Evolutionary conservation across 2,329 filamentous ascomycete species (phyloP), one percentile per base, ranked within the genome.

Genomic region (Cladosporium velox): DNA sequence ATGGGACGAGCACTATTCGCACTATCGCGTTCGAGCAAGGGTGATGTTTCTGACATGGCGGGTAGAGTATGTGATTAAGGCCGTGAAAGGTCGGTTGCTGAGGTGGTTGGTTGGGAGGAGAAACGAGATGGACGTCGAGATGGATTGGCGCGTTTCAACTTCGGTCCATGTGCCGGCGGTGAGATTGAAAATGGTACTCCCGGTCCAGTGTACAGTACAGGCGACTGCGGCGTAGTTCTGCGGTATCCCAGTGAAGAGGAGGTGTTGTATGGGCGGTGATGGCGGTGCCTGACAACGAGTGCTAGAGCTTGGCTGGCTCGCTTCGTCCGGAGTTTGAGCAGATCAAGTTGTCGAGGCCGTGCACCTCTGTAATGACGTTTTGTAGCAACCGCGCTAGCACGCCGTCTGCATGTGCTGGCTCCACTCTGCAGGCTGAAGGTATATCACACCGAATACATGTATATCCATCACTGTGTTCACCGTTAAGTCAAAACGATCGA

Each of bases 41-140:
- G 61, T 26, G 61, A 64, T 57, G 61, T 64, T 57, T 64, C 61
- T n/a, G 61, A 64, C 61, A 64, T 64, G 51, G 15, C 35, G 34
- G n/a, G 7, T n/a, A 12, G 24, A 11, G 26, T 35, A 18, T 26
- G n/a, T 44, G 49, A 34, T 59, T 8, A 35, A 10, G 35, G 57
- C 24, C 28, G 54, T 41, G 55, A 38, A 14, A 35, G 34, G 30
- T 52, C 26, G 49, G 28, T 30, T 52, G 24, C 14, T 41, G 12
- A 18, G 35, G 26, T 47, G 57, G 57, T 47, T 44, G 57, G 34
- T 47, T 14, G 57, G 8, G 15, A 21, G 35, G 34, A 47, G 34
- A 59, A 47, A 32, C 38, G 57, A 47, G 57, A n/a, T 30, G 35
- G 21, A 18, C 14, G 34, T 30, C 57, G 57, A 28, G 34, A 59